Evolutionary conservation across 345 rosid species (phyloP).

Genomic region (Euphorbia pulcherrima): DNA sequence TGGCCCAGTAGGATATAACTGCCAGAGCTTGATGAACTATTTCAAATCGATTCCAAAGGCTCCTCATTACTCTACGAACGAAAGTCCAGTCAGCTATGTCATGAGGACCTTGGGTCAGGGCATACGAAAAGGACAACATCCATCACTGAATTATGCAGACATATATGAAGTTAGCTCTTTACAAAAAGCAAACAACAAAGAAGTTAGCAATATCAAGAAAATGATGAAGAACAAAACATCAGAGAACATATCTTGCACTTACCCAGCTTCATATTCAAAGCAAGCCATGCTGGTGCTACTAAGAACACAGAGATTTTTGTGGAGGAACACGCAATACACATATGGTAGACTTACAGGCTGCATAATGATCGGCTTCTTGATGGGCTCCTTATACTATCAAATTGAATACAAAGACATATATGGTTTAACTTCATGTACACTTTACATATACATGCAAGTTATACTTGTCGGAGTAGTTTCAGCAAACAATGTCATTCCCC

Average conservation of each 20-base stretch:
- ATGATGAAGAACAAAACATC: constrained; percentile 13
- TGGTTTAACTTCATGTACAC: constrained; percentile 23
- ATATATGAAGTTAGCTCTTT: constrained; percentile 24
- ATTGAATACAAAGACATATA: constrained; percentile 25
- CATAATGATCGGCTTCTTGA: constrained; percentile 28
- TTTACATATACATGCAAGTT: constrained; percentile 34
- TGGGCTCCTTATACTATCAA: constrained; percentile 28
- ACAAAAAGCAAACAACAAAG: constrained; percentile 22
- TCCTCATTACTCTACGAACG: constrained; percentile 19
- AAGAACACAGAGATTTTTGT: constrained; percentile 34
- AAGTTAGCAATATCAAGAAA: constrained; percentile 16
- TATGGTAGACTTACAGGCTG: constrained; percentile 29
- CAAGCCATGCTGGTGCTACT: constrained; percentile 28
- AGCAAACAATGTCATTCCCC: constrained; percentile 32
- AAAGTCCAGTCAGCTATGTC: constrained; percentile 31
- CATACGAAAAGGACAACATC: constrained; percentile 15
- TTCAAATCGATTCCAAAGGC: constrained; percentile 28
- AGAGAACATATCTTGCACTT: constrained; percentile 12
- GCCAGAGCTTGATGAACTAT: constrained; percentile 21
- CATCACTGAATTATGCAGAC: constrained; percentile 24
- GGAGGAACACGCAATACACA: constrained; percentile 33
- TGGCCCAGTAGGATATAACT: constrained; percentile 28
- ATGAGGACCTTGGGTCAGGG: constrained; percentile 29
- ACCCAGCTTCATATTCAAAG: constrained; percentile 24
- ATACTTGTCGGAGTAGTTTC: constrained; percentile 32